phyloP scores from a whole-genome alignment of 1,284 basidiomycete species.

The Clitocybe nebularis region DNA sequence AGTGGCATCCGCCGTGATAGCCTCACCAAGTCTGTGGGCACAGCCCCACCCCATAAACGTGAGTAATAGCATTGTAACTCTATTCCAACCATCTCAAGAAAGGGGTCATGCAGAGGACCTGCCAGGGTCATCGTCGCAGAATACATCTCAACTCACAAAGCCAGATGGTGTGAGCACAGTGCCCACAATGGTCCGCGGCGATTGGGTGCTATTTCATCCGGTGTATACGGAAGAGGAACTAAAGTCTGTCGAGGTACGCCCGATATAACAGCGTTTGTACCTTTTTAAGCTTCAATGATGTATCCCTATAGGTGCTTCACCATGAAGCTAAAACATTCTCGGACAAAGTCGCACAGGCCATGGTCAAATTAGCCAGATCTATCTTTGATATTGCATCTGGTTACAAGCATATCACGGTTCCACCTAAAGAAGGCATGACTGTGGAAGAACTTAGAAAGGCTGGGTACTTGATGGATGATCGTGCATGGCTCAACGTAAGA shows the following conservation, averaged over 20 bases:
- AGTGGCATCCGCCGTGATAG: constrained; percentile 9
- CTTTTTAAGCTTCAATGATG: constrained; percentile 1
- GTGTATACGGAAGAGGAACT: constrained; percentile 79
- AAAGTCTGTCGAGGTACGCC: constrained; percentile 63
- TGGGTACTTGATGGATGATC: constrained; percentile 70
- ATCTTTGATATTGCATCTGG: constrained; percentile 76
- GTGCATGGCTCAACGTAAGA: constrained; percentile 73
- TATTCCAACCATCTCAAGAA: no score
- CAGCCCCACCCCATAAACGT: constrained; percentile 18
- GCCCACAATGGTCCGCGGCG: constrained; percentile 51
- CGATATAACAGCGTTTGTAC: background rate
- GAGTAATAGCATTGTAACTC: constrained; percentile 6
- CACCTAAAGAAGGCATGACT: constrained; percentile 56
- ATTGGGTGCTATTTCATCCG: constrained; percentile 83
- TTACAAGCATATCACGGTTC: constrained; percentile 73
- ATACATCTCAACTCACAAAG: constrained; percentile 16
- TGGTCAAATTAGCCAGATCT: constrained; percentile 59
- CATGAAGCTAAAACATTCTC: constrained; percentile 59
- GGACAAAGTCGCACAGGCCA: constrained; percentile 68
- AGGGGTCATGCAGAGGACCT: constrained; percentile 17
- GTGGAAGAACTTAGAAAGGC: constrained; percentile 68
- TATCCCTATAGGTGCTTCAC: constrained; percentile 57
- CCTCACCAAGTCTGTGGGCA: constrained; percentile 14
- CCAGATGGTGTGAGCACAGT: constrained; percentile 23
- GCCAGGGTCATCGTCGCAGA: constrained; percentile 2